These are phyloP conservation scores for Candida sphagnicola DNA, from an alignment of 805 yeast genomes.

Conservation along the genomic window DNA sequence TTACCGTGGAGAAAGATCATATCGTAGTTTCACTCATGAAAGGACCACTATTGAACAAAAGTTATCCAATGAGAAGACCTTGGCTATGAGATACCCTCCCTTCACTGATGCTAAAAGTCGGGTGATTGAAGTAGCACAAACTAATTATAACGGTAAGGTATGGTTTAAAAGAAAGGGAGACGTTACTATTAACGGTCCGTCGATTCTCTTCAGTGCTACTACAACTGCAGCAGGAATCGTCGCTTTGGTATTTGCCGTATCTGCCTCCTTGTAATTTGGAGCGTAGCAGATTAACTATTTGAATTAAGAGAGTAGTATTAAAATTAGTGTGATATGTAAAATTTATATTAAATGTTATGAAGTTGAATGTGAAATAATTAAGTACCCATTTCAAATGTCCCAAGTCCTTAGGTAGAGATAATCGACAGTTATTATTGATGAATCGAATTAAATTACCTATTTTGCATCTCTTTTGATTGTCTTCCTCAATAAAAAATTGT, in stretches of 20 bases:
- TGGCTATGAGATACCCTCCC: conserved; percentile 66
- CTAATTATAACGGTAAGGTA: conserved; percentile 26
- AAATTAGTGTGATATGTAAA: no score
- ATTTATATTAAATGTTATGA: no score
- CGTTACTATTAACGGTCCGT: conserved; percentile 33
- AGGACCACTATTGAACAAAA: conserved; percentile 65
- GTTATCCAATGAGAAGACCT: conserved; percentile 56
- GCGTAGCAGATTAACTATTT: neutral
- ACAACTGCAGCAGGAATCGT: conserved; percentile 27
- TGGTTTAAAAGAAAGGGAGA: conserved; percentile 40
- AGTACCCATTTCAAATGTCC: no score
- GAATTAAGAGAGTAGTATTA: no score
- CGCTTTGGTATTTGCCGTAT: conserved; percentile 12
- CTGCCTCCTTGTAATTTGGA: neutral
- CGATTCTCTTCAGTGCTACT: conserved; percentile 25
- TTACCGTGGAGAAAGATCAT: conserved; percentile 65
- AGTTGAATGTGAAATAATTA: no score
- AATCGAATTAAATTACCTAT: no score
- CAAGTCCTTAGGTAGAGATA: no score
- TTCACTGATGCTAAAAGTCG: conserved; percentile 32
- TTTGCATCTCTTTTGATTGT: no score
- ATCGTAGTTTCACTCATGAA: conserved; percentile 63
- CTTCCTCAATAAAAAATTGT: no score
- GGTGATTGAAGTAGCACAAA: conserved; percentile 22
- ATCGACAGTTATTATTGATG: no score